Percentiles rank a stretch among this genome's conserved stretches.
Evolutionary conservation across 148 eudicot species (phyloP).

Genomic region (Euryodendron excelsum): DNA sequence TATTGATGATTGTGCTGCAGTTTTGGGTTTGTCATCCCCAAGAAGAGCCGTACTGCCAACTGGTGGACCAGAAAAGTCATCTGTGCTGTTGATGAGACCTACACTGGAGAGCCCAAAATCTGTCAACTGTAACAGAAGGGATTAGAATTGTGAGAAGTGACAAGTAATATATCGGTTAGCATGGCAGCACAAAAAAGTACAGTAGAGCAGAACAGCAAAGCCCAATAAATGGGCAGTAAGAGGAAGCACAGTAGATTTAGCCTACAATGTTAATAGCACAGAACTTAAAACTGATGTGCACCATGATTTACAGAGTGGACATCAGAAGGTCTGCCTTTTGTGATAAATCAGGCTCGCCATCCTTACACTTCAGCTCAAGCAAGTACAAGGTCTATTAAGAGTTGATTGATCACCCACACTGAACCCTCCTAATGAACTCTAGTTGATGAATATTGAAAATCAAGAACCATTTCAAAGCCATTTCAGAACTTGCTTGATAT

Average conservation of each 20-base stretch:
- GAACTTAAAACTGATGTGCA: not conserved
- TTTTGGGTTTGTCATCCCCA: slow-evolving; percentile 55
- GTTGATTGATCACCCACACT: not conserved
- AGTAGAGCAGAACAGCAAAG: not conserved
- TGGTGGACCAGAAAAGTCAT: slow-evolving; percentile 85
- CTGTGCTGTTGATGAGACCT: slow-evolving; percentile 96
- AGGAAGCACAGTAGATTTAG: not conserved
- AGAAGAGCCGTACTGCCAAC: slow-evolving; percentile 52
- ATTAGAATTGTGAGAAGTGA: slow-evolving; percentile 45
- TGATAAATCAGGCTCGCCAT: not conserved
- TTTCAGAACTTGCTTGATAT: not conserved
- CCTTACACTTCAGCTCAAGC: not conserved
- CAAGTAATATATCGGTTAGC: not conserved
- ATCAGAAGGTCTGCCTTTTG: not conserved
- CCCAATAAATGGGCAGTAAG: not conserved
- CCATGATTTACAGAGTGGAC: not conserved
- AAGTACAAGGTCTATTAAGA: not conserved
- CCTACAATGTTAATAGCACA: not conserved
- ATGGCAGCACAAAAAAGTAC: not conserved
- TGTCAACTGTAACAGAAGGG: slow-evolving; percentile 73
- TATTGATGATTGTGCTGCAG: slow-evolving; percentile 26
- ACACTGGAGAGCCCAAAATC: slow-evolving; percentile 99
- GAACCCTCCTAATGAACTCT: not conserved
- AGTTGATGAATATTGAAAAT: not conserved
- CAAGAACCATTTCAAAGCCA: not conserved